These are phyloP conservation scores for Gnomoniopsis smithogilvyi DNA, from an alignment of 2,329 filamentous ascomycete genomes.

Conservation along the genomic window DNA sequence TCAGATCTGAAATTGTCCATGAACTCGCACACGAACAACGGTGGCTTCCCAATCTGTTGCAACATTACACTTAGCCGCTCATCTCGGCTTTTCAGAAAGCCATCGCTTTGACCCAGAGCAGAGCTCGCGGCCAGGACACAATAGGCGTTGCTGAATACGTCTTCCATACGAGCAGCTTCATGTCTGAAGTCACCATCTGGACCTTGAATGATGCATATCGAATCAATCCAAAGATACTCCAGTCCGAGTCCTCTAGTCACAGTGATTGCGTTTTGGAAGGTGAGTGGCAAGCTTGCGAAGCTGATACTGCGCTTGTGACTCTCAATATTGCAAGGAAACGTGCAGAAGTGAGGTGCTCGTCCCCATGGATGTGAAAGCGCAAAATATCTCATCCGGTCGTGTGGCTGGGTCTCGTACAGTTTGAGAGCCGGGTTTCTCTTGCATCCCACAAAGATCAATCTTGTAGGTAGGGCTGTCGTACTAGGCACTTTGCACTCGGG, in stretches of 20 bases:
- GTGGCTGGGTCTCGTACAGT: conserved; percentile 11
- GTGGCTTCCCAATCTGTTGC: neutral
- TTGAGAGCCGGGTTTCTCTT: neutral
- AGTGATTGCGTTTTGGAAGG: conserved; percentile 1
- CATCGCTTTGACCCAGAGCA: conserved; percentile 16
- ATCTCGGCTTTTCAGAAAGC: conserved; percentile 20
- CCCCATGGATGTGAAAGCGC: conserved; percentile 23
- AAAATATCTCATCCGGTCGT: conserved; percentile 11
- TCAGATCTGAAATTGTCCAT: conserved; percentile 31
- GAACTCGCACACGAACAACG: conserved; percentile 24
- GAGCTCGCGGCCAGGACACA: conserved; percentile 24
- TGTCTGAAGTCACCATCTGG: conserved; percentile 17
- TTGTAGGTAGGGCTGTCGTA: conserved; percentile 11
- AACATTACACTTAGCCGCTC: conserved; percentile 16
- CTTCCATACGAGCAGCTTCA: conserved; percentile 23
- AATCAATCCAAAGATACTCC: conserved; percentile 14
- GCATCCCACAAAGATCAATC: conserved; percentile 8
- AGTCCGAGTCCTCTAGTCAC: neutral
- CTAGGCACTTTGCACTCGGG: neutral
- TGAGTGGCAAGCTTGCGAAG: neutral
- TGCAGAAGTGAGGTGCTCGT: conserved; percentile 1
- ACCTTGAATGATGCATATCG: conserved; percentile 14
- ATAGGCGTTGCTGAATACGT: conserved; percentile 23
- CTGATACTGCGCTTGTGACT: neutral
- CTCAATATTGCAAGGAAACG: neutral